A percentile compares a stretch with the other conserved stretches of the same genome.
phyloP scores from a whole-genome alignment of 1,139 yeast species.

The Kodamaea suecica region DNA sequence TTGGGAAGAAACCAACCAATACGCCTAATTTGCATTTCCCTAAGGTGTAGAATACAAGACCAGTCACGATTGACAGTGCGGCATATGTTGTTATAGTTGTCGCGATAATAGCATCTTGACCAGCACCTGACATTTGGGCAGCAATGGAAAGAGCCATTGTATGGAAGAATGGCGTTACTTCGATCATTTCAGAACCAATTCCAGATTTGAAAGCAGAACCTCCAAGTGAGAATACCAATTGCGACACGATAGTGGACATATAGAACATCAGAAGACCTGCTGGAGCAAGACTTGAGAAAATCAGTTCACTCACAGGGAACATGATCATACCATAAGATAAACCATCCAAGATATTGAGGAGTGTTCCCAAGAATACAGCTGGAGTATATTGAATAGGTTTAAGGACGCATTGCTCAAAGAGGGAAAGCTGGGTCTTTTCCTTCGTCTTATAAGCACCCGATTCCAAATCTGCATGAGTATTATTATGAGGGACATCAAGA shows the following conservation, averaged over 20 bases:
- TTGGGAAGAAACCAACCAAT: constrained; percentile 90
- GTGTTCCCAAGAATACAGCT: constrained; percentile 78
- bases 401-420: constrained; percentile 19
- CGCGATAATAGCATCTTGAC: constrained; percentile 64
- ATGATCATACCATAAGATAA: constrained; percentile 95
- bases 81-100: constrained; percentile 89
- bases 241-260: constrained; percentile 83
- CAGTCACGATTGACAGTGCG: constrained; percentile 79
- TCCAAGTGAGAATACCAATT: constrained; percentile 82
- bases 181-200: constrained; percentile 97
- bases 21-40: constrained; percentile 83
- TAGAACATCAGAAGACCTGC: constrained; percentile 93
- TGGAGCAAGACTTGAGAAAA: constrained; percentile 77
- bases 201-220: constrained; percentile 88
- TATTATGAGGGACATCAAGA: not conserved
- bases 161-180: constrained; percentile 95
- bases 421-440: constrained; percentile 5
- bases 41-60: constrained; percentile 67
- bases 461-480: constrained; percentile 1
- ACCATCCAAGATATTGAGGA: constrained; percentile 87
- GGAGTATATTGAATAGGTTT: constrained; percentile 57
- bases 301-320: constrained; percentile 82
- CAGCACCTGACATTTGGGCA: constrained; percentile 48
- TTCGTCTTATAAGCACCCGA: not conserved
- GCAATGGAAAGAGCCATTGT: constrained; percentile 82